Evolutionary conservation across 306 rosid genomes (phyloP).

Genomic region (Begonia fuchsioides): DNA sequence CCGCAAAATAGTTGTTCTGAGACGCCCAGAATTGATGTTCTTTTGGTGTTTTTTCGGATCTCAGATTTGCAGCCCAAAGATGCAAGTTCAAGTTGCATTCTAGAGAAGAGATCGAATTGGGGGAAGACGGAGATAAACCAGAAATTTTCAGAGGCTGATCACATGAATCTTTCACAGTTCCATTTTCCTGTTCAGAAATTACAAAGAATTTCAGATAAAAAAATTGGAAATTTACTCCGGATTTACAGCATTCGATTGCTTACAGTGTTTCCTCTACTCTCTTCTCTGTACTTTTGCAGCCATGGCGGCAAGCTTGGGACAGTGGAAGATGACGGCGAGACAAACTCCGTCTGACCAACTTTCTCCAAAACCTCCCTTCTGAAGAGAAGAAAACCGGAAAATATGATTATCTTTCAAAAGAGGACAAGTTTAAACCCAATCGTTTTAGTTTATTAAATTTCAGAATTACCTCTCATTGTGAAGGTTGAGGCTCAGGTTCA

Average conservation of each 20-base stretch:
- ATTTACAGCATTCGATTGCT: background rate
- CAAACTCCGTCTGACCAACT: slow-evolving; percentile 7
- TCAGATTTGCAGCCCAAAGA: slow-evolving; percentile 22
- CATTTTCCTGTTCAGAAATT: too few species aligned
- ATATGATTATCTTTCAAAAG: too few species aligned
- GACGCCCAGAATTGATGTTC: slow-evolving; percentile 35
- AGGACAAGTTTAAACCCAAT: too few species aligned
- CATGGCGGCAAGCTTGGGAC: slow-evolving; percentile 44
- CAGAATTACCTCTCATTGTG: slow-evolving; percentile 30
- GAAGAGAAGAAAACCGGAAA: background rate
- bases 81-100: slow-evolving; percentile 15
- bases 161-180: background rate
- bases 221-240: too few species aligned
- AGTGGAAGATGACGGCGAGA: slow-evolving; percentile 10
- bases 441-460: background rate
- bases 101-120: slow-evolving; percentile 23
- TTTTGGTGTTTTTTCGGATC: slow-evolving; percentile 31
- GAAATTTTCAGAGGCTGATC: slow-evolving; percentile 24
- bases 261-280: slow-evolving; percentile 15
- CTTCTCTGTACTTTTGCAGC: slow-evolving; percentile 56
- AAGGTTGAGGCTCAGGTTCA: slow-evolving; percentile 55
- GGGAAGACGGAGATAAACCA: slow-evolving; percentile 27
- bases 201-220: too few species aligned
- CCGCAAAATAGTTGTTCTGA: slow-evolving; percentile 22
- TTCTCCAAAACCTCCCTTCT: slow-evolving; percentile 14